Evolutionary conservation across 495 filamentous ascomycete genomes (phyloP), one percentile per base, ranked within the genome.

Genomic region (Collariella sp.): DNA sequence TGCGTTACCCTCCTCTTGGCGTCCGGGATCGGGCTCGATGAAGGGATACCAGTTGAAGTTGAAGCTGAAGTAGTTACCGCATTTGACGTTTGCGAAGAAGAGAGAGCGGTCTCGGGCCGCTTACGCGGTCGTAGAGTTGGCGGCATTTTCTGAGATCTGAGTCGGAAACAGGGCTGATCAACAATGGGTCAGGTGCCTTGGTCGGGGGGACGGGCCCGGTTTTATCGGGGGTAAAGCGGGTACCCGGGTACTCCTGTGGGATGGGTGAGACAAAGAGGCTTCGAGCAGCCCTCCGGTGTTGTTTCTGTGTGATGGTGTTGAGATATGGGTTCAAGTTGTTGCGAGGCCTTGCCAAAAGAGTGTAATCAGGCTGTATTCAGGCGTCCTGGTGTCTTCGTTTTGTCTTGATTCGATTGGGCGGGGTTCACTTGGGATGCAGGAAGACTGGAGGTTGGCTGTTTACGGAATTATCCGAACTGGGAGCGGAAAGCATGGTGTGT

Each of bases 71-170:
- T 23, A 9, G 45, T 12, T 13, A 38, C 13, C 0, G 16, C 10
- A 10, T 3, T 0, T 24, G 23, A 10, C 2, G 23, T 0, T 18
- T 26, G 7, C 18, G 50, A 7, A 26, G 29, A 16, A 3, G 39
- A 38, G 36, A 20, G n/a, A 29, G 43, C 7, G 0, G 41, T 0
- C 18, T 29, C 36, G 33, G 44, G 42, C 34, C 35, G 35, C 23
- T 55, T 49, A 45, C 52, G 44, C 15, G 45, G 52, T 10, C 52
- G 52, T 24, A 49, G 52, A 15, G 52, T 48, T n/a, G n/a, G n/a
- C 3, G 52, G 52, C 52, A 49, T 55, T 42, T 43, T 48, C 40
- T 24, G 22, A 16, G 52, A 5, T 35, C 15, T 9, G 49, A 24
- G 31, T 18, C 5, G 40, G 10, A 13, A 12, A 36, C 42, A 24